phyloP scores from a whole-genome alignment of 495 filamentous ascomycete genomes.

The Talaromyces ruber region DNA sequence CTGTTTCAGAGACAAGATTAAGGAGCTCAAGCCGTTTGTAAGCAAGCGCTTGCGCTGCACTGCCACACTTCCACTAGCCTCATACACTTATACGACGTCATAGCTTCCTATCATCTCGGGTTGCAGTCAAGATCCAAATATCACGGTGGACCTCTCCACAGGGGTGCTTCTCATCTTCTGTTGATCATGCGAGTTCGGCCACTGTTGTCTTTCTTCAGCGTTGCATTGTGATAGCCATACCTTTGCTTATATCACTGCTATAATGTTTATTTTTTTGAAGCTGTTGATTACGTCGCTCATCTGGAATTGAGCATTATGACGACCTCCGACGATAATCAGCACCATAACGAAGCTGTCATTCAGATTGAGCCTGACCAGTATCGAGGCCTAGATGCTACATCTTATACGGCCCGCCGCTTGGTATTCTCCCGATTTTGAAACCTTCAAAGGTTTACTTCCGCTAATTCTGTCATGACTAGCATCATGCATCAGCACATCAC shows the following conservation, averaged over 20 bases:
- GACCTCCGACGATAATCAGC: neutral
- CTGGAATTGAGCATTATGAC: neutral
- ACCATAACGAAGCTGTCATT: neutral
- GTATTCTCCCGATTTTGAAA: conserved; percentile 20
- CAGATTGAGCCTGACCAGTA: conserved; percentile 14
- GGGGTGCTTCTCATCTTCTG: neutral
- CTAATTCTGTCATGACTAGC: conserved; percentile 23
- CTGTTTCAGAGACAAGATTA: no score
- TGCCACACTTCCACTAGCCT: neutral
- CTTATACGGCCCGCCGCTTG: conserved; percentile 47
- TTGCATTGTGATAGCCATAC: neutral
- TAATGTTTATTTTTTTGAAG: neutral
- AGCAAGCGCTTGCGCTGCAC: neutral
- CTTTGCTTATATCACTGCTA: neutral
- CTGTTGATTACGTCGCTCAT: conserved; percentile 5
- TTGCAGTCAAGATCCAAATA: neutral
- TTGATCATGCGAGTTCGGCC: neutral
- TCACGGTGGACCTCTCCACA: neutral
- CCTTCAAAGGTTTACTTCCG: neutral
- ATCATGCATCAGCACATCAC: conserved; percentile 55
- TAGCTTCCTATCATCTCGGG: neutral
- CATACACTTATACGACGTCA: neutral
- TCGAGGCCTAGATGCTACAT: conserved; percentile 32
- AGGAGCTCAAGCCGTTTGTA: neutral
- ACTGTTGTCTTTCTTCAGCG: neutral